These are phyloP conservation scores for Tylopilus subfusipes DNA, from an alignment of 768 basidiomycete species.

Conservation along the genomic window DNA sequence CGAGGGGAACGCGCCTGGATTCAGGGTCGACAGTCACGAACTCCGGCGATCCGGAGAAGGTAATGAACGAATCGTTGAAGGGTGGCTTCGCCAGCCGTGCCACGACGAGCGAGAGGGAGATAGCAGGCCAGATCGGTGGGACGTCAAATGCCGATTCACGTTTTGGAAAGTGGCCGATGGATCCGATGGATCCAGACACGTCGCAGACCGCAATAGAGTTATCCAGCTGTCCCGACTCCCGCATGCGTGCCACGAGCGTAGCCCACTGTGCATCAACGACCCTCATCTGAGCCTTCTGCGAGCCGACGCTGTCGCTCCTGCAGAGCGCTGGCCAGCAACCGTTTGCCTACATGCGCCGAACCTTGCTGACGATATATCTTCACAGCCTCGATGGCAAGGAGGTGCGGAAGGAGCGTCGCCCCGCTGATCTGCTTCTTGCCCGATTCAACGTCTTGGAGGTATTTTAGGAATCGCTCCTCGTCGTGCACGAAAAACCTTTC, in stretches of 20 bases:
- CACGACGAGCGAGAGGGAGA: conserved; percentile 67
- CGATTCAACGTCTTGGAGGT: conserved; percentile 52
- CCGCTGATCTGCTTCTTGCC: conserved; percentile 59
- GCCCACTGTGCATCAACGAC: conserved; percentile 69
- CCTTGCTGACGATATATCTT: background rate
- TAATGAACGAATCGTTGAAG: conserved; percentile 64
- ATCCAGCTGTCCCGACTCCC: conserved; percentile 51
- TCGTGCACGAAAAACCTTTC: conserved; percentile 57
- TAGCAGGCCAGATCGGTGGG: conserved; percentile 54
- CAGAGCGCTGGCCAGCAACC: conserved; percentile 12
- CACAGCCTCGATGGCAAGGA: conserved; percentile 12
- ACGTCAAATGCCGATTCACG: conserved; percentile 12
- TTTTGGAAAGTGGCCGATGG: background rate
- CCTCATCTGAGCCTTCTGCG: conserved; percentile 34
- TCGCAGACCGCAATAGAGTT: conserved; percentile 69
- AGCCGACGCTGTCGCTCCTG: conserved; percentile 29
- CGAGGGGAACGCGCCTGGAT: conserved; percentile 28
- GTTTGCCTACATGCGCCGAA: background rate
- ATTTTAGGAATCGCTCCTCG: conserved; percentile 52
- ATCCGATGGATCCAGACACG: conserved; percentile 74
- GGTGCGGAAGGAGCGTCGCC: conserved; percentile 64
- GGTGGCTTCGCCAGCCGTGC: conserved; percentile 61
- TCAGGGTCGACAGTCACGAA: conserved; percentile 48
- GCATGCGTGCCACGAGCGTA: conserved; percentile 49
- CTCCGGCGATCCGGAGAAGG: conserved; percentile 53